Conservation (phyloP, 179 eudicot species). For the Sideroxylon spinosum region DNA sequence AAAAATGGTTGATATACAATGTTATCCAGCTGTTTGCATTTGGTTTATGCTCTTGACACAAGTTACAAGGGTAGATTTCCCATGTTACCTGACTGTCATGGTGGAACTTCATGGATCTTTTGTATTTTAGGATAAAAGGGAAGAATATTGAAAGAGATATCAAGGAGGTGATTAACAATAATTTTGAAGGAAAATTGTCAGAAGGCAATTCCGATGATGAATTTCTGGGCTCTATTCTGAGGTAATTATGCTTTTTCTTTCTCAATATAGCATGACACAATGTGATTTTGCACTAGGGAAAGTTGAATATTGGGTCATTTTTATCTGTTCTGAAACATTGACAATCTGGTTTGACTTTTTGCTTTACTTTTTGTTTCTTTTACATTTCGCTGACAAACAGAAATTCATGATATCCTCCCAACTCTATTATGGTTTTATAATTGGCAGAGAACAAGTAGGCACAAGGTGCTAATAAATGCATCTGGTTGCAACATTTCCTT, state of each 20-base stretch:
- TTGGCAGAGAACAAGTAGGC: no score
- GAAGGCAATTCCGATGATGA: conserved; percentile 55
- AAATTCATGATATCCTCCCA: no score
- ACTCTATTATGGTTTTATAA: no score
- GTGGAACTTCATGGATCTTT: conserved; percentile 3
- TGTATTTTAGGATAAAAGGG: conserved; percentile 38
- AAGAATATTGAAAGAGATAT: conserved; percentile 25
- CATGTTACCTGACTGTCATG: neutral
- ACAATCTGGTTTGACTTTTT: no score
- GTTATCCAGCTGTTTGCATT: neutral
- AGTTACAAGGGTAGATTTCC: neutral
- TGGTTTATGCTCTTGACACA: neutral
- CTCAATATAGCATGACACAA: neutral
- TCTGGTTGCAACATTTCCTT: no score
- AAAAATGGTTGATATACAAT: neutral
- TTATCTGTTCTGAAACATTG: no score
- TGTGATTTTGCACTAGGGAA: neutral
- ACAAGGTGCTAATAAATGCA: no score
- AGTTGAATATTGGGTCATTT: neutral
- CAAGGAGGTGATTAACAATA: conserved; percentile 26
- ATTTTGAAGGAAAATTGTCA: conserved; percentile 23
- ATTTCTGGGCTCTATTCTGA: conserved; percentile 40
- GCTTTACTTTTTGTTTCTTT: no score
- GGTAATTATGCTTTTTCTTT: conserved; percentile 38
- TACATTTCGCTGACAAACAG: no score